Evolutionary conservation across 306 rosid species (phyloP).

Genomic region (Notholithocarpus densiflorus): DNA sequence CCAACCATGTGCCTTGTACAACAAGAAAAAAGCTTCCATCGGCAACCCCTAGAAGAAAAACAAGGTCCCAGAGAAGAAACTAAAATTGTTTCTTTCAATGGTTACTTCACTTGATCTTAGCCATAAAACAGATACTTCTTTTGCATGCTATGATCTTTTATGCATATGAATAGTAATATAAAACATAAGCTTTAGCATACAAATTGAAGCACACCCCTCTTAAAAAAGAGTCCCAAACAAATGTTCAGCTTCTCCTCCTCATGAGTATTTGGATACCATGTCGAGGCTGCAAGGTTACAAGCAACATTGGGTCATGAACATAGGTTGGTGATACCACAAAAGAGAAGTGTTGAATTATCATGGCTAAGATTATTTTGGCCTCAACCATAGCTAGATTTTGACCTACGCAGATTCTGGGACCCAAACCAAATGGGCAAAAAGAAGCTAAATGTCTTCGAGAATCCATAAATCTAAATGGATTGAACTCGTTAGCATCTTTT

Average conservation of each 20-base stretch:
- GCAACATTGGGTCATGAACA: conserved; percentile 41
- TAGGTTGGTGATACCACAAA: conserved; percentile 47
- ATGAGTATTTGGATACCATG: conserved; percentile 46
- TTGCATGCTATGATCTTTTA: no score
- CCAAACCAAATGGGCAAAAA: conserved; percentile 59
- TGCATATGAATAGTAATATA: no score
- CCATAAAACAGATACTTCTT: no score
- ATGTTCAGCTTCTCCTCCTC: conserved; percentile 12
- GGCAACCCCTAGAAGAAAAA: no score
- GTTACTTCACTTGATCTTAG: no score
- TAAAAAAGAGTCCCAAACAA: no score
- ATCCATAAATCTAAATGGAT: conserved; percentile 55
- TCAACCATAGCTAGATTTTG: conserved; percentile 64
- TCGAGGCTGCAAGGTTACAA: conserved; percentile 39
- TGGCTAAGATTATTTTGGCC: conserved; percentile 43
- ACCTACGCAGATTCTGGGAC: conserved; percentile 63
- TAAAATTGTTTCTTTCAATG: no score
- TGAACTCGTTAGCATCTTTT: conserved; percentile 57
- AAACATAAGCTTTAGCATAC: no score
- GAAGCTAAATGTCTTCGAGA: conserved; percentile 55
- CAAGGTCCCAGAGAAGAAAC: no score
- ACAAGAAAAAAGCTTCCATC: no score
- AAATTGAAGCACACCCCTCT: no score
- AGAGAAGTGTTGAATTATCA: conserved; percentile 38
- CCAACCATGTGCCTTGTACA: no score